Base-by-base conservation (phyloP, 805 yeast genomes). In the Kodamaea hsintzibuensis region DNA sequence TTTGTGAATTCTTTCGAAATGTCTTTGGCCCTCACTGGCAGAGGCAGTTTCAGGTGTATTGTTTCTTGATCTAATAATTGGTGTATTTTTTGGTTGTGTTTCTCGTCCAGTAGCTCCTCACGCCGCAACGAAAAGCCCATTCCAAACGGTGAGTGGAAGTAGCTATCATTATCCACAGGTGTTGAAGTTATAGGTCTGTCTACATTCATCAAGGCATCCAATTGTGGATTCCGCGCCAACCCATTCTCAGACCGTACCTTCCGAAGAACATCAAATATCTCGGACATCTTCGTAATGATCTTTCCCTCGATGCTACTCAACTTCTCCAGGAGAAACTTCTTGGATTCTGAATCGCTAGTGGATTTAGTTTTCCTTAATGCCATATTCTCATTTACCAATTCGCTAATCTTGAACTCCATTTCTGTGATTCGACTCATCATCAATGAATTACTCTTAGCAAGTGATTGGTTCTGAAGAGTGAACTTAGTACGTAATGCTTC, bases 361-460 rank as follows among this genome's bases (percentile, higher is more conserved):
- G 77, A 66, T 1, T 78, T 73, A 3, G 52, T 30, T 22, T 50
- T 42, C 53, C 80, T 68, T 35, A 81, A 61, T 35, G 64, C 62
- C 52, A 79, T 70, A 58, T 83, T 83, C 57, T 83, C 85, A 54
- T 74, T 77, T 12, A 78, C 74, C 59, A 84, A 64, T 16, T 78
- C 82, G 18, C 77, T 71, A 19, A 84, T 64, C 54, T 74, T 79
- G 10, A 68, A 63, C 64, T 86, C 90, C 64, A 88, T 65, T 27
- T 78, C 82, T 3, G 78, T 66, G 22, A 86, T 71, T 57, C 75
- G 81, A 39, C 77, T 64, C 75, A 79, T 72, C 63, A 86, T 69
- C 18, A 74, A 64, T 2, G 86, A 78, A 63, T 84, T 85, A 49
- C 78, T 80, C 56, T 77, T 81, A 0, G 89, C 89, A 25, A 88